phyloP scores from a whole-genome alignment of 495 filamentous ascomycete genomes.

The Penicillium lagena region DNA sequence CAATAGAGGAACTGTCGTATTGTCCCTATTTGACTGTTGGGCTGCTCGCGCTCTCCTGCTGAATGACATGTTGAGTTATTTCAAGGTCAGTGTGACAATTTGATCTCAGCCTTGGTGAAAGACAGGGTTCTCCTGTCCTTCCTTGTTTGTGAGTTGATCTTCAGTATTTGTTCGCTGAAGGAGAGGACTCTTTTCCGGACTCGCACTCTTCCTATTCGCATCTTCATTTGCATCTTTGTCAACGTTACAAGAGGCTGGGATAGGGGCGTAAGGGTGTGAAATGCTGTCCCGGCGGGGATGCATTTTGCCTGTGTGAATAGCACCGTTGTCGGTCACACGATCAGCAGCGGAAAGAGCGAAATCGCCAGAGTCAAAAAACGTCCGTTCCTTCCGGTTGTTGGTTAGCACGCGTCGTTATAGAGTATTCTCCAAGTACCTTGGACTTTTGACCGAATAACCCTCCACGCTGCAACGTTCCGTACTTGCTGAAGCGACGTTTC shows the following conservation, averaged over 20 bases:
- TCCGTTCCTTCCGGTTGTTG: constrained; percentile 15
- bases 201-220: constrained; percentile 6
- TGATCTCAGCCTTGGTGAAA: not conserved
- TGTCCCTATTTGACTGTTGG: not conserved
- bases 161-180: constrained; percentile 3
- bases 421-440: constrained; percentile 6
- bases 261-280: constrained; percentile 22
- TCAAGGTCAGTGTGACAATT: not conserved
- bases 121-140: not conserved
- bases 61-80: not conserved
- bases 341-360: constrained; percentile 23
- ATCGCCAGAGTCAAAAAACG: constrained; percentile 29
- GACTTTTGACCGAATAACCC: constrained; percentile 5
- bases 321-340: constrained; percentile 15
- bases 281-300: constrained; percentile 22
- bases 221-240: constrained; percentile 17
- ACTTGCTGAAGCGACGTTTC: constrained; percentile 4
- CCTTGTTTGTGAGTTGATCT: constrained; percentile 1
- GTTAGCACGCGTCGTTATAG: constrained; percentile 1
- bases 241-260: constrained; percentile 22
- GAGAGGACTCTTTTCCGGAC: constrained; percentile 7
- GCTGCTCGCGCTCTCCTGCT: not conserved
- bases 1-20: not conserved
- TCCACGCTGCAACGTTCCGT: constrained; percentile 10
- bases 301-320: constrained; percentile 17